A percentile compares a stretch with the other conserved stretches of the same genome.
phyloP scores from a whole-genome alignment of 2,329 filamentous ascomycete species.

The Exserohilum turcica region DNA sequence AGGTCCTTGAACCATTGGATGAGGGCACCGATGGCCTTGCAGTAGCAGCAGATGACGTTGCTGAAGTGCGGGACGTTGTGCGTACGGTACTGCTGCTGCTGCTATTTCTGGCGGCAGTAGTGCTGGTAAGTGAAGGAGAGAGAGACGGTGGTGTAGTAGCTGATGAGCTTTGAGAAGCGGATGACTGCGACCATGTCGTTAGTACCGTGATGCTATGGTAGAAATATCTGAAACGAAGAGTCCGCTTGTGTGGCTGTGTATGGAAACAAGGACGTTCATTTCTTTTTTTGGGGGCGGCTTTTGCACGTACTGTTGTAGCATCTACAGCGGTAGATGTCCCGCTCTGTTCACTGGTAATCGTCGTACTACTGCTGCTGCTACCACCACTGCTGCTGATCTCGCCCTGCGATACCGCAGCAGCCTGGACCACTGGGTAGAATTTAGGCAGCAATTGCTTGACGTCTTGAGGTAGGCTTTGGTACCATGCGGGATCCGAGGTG shows the following conservation, averaged over 20 bases:
- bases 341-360: not conserved
- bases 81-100: not conserved
- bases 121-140: not conserved
- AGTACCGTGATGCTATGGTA: too few species aligned
- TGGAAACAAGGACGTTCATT: too few species aligned
- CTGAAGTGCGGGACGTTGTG: not conserved
- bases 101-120: not conserved
- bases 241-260: too few species aligned
- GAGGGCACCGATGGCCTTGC: not conserved
- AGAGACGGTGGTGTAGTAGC: too few species aligned
- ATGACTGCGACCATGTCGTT: too few species aligned
- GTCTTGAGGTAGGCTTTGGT: slow-evolving; percentile 17
- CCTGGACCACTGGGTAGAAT: slow-evolving; percentile 17
- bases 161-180: too few species aligned
- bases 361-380: not conserved
- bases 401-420: not conserved
- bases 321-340: not conserved
- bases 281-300: too few species aligned
- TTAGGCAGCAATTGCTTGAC: slow-evolving; percentile 16
- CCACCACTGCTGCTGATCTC: not conserved
- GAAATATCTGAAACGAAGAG: too few species aligned
- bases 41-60: not conserved
- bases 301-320: not conserved
- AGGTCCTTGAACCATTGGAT: not conserved
- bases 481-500: slow-evolving; percentile 18